A percentile compares a stretch with the other conserved stretches of the same genome.
Evolutionary conservation across 495 filamentous ascomycete genomes (phyloP).

Genomic region (Tuber brumale): DNA sequence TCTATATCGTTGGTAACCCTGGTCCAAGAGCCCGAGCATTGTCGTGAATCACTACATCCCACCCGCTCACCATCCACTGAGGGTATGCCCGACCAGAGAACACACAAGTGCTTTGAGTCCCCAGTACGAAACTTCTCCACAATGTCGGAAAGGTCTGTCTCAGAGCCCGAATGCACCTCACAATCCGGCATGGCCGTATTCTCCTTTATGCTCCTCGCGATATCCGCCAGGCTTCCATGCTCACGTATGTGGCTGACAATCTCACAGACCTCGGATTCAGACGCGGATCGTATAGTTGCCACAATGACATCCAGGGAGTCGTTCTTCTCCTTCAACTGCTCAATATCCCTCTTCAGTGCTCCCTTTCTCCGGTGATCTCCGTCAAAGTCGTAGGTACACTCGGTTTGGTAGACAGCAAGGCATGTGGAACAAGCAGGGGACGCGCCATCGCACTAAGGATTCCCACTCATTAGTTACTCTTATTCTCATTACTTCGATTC

Average conservation of each 20-base stretch:
- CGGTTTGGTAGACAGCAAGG: conserved; percentile 48
- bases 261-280: conserved; percentile 46
- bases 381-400: conserved; percentile 49
- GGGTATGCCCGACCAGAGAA: neutral
- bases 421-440: conserved; percentile 50
- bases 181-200: conserved; percentile 33
- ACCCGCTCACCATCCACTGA: neutral
- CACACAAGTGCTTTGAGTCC: neutral
- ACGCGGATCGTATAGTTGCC: conserved; percentile 44
- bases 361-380: conserved; percentile 48
- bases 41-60: conserved; percentile 3
- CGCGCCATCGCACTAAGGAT: conserved; percentile 48
- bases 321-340: conserved; percentile 42
- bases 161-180: conserved; percentile 31
- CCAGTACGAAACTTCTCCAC: conserved; percentile 34
- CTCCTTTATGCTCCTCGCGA: conserved; percentile 44
- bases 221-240: conserved; percentile 41
- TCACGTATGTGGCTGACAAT: conserved; percentile 46
- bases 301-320: conserved; percentile 46
- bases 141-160: conserved; percentile 43
- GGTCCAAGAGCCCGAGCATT: conserved; percentile 52
- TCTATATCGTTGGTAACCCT: conserved; percentile 52
- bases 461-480: neutral
- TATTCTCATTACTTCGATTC: neutral
- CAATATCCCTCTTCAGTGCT: conserved; percentile 44